Evolutionary conservation across 192 early-diverging fungal genomes (phyloP), one percentile per base, ranked within the genome.

Genomic region (Tieghemiomyces parasiticus): DNA sequence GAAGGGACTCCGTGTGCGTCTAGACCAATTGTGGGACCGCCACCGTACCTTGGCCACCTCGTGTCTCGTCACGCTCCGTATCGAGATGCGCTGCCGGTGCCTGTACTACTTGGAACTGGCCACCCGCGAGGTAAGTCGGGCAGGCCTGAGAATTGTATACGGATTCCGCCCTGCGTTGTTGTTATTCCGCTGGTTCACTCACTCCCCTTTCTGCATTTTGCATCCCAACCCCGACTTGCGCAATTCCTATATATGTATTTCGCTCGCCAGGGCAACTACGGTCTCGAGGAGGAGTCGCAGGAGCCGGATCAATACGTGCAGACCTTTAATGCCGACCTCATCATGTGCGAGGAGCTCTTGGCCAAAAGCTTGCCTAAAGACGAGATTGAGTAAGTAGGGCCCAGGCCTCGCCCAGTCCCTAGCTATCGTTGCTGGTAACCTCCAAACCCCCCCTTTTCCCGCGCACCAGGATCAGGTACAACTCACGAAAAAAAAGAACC

Each of bases 251-350:
- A n/a, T n/a, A n/a, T n/a, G n/a, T n/a, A n/a, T n/a, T n/a, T n/a
- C n/a, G n/a, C n/a, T n/a, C n/a, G n/a, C 8, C 59, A 87, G 78
- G 93, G 93, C 47, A 83, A 78, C 64, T 94, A 92, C 62, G 61
- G 69, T 35, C 67, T 93, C 32, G 85, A 88, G n/a, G 79, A 80
- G 46, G 84, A 88, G 34, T 71, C 85, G 1, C 67, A 67, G 30
- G 93, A 94, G 56, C 91, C 92, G 2, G 93, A 96, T 64, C 82
- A 83, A 35, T 94, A 92, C 70, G 81, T 96, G 33, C 78, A 85
- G 58, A 65, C 77, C 24, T 78, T 94, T 22, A 96, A 93, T 62
- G 65, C 81, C 46, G 88, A 93, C 46, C 64, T 94, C 22, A 76
- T 84, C 24, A 72, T 78, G 14, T 72, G 82, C 35, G 88, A 96